Evolutionary conservation across 2,329 filamentous ascomycete genomes (phyloP).

Genomic region (Thermomyces lanuginosus): DNA sequence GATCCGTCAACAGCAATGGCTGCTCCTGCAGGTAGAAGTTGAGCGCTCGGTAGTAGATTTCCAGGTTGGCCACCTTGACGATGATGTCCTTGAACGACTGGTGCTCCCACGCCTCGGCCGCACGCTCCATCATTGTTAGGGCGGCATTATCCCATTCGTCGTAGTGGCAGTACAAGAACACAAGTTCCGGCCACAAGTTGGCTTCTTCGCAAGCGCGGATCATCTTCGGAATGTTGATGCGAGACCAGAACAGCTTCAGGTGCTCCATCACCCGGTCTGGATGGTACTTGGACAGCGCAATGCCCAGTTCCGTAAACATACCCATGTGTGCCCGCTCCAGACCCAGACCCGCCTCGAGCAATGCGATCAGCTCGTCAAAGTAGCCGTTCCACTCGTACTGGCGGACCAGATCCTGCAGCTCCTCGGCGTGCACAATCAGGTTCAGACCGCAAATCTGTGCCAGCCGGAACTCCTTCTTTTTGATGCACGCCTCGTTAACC

Average conservation of each 20-base stretch:
- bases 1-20: conserved; percentile 84
- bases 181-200: conserved; percentile 90
- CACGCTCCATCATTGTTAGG: conserved; percentile 92
- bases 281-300: conserved; percentile 85
- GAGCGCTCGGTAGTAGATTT: conserved; percentile 95
- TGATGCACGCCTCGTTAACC: conserved; percentile 88
- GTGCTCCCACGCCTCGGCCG: conserved; percentile 96
- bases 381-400: conserved; percentile 95
- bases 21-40: conserved; percentile 98
- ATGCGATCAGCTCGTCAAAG: conserved; percentile 90
- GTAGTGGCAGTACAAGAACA: conserved; percentile 96
- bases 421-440: conserved; percentile 92
- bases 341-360: conserved; percentile 88
- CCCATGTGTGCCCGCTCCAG: conserved; percentile 89
- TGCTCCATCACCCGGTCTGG: conserved; percentile 97
- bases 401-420: conserved; percentile 79
- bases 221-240: conserved; percentile 96
- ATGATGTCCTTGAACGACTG: conserved; percentile 99
- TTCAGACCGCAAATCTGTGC: conserved; percentile 98
- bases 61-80: conserved; percentile 92
- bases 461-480: conserved; percentile 96
- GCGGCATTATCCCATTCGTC: conserved; percentile 97
- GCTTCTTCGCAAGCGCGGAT: conserved; percentile 86
- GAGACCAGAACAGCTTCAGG: conserved; percentile 93
- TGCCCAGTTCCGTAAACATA: conserved; percentile 87